Evolutionary conservation across 495 filamentous ascomycete species (phyloP), one percentile per base, ranked within the genome.

Genomic region (Trichoderma virens): DNA sequence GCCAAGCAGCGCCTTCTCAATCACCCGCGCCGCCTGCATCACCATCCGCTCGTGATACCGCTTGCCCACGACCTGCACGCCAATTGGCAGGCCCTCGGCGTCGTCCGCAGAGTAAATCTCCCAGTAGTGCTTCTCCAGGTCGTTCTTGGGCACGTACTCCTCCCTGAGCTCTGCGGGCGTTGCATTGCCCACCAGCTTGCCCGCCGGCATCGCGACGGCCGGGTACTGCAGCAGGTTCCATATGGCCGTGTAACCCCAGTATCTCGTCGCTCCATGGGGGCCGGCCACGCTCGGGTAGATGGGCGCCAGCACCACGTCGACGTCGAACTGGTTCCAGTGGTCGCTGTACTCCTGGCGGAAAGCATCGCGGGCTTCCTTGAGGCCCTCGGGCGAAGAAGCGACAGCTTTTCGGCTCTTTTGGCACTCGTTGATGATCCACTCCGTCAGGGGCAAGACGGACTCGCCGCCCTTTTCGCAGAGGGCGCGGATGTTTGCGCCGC

Each of bases 341-440:
- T 56, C 51, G 51, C 51, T 56, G 25, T 56, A 56, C 14, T 14
- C 11, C 51, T 30, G 51, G 51, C 51, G 51, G 25, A 20, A 56
- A 8, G 23, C 51, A 13, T 56, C 51, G 7, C 51, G 51, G 2
- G 51, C 51, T 30, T 56, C 51, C 51, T 56, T 56, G 51, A 56
- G 23, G 23, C 51, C 51, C 51, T 56, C 51, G 5, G 51, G 51
- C 51, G 51, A 56, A 20, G 51, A 56, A 9, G 51, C 51, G 2
- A 56, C 23, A 9, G 23, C 11, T 0, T 1, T 7, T 18, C 51
- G 23, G 11, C 27, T 16, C 25, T 56, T 56, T 56, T 56, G 51
- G 51, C 51, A 56, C 51, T 56, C 51, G 25, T 56, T 56, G 51
- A 56, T 27, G 51, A 56, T 56, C 51, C 51, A 56, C 28, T 56